phyloP scores from a whole-genome alignment of 176 grass and related monocot species.

The Metroxylon sagu region DNA sequence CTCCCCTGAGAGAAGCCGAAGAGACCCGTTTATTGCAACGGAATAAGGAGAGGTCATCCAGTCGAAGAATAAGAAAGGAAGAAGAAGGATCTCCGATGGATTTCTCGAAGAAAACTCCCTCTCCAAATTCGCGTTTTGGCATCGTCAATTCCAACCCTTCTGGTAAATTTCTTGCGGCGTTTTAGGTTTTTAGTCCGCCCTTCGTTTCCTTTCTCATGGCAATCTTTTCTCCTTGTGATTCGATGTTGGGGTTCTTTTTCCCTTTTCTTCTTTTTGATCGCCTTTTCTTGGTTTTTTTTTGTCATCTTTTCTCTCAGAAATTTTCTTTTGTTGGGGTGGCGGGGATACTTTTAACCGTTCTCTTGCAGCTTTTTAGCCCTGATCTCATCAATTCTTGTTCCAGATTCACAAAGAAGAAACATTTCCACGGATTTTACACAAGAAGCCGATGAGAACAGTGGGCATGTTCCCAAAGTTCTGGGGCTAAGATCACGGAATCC shows the following conservation, averaged over 20 bases:
- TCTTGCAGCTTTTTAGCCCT: too few species aligned
- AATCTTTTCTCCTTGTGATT: too few species aligned
- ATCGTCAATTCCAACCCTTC: neutral
- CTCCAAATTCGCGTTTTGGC: neutral
- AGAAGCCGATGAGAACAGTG: conserved; percentile 4
- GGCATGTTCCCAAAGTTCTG: too few species aligned
- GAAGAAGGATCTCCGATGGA: neutral
- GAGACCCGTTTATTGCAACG: neutral
- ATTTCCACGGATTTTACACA: neutral
- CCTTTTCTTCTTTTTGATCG: neutral
- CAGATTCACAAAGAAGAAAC: neutral
- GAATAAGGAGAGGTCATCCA: neutral
- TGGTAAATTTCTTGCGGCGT: neutral
- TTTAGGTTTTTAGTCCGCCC: too few species aligned
- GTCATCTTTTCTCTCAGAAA: too few species aligned
- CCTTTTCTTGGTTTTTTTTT: too few species aligned
- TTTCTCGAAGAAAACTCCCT: neutral
- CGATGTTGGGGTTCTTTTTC: too few species aligned
- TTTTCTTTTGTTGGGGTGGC: too few species aligned
- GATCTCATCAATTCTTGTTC: too few species aligned
- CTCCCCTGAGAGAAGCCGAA: too few species aligned
- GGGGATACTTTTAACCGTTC: too few species aligned
- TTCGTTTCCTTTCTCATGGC: too few species aligned
- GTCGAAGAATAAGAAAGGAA: neutral
- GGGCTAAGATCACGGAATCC: neutral